phyloP scores from a whole-genome alignment of 148 eudicot genomes.

The Chenopodium berlandieri region DNA sequence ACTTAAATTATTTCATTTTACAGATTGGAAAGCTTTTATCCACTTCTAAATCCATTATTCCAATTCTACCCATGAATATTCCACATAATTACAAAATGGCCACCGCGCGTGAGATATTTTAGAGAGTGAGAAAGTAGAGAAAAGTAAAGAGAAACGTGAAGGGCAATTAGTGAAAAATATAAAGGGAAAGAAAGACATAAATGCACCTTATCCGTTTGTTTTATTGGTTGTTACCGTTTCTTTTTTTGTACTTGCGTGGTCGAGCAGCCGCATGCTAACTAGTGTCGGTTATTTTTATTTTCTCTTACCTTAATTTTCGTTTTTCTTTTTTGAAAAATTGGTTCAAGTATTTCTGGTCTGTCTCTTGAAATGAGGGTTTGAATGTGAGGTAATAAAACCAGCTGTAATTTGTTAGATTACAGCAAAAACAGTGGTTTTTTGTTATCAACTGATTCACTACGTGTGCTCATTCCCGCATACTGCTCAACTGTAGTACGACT shows the following conservation, averaged over 20 bases:
- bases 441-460: not conserved
- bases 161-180: not conserved
- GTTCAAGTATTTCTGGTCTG: not conserved
- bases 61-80: not conserved
- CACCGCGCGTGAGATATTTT: not conserved
- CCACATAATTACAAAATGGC: not conserved
- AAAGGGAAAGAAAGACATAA: conserved; percentile 14
- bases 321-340: not conserved
- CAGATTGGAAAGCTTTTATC: conserved; percentile 8
- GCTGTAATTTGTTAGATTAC: conserved; percentile 22
- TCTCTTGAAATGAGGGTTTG: conserved; percentile 4
- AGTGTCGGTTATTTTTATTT: conserved; percentile 11
- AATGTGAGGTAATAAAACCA: not conserved
- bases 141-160: not conserved
- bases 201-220: conserved; percentile 39
- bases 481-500: too few relatives aligned
- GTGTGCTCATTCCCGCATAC: conserved; percentile 8
- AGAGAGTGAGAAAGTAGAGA: not conserved
- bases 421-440: conserved; percentile 12
- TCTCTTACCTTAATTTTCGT: not conserved
- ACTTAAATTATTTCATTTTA: too few relatives aligned
- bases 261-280: conserved; percentile 34
- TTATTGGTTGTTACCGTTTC: not conserved
- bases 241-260: conserved; percentile 26
- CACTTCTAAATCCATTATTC: not conserved